Evolutionary conservation across 306 rosid species (phyloP).

Genomic region (Pterocarpus macrocarpus): DNA sequence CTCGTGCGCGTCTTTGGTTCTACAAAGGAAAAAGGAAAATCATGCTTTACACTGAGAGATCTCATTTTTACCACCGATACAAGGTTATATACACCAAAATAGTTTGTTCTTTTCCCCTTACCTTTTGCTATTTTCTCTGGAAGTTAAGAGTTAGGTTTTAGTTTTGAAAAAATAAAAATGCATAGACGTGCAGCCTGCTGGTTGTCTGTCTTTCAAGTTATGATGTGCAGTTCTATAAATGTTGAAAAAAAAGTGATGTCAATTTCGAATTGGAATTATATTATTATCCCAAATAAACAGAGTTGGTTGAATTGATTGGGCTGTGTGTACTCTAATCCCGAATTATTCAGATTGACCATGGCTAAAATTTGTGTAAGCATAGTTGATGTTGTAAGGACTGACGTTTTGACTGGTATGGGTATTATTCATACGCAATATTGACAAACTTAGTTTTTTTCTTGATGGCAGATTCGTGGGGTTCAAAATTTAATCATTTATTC

Average conservation of each 20-base stretch:
- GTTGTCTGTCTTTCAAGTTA: slow-evolving; percentile 13
- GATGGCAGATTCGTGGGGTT: slow-evolving; percentile 83
- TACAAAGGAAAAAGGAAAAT: slow-evolving; percentile 79
- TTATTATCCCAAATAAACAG: background rate
- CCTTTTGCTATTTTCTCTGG: slow-evolving; percentile 6
- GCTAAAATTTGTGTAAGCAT: background rate
- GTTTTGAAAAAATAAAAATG: background rate
- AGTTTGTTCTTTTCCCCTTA: background rate
- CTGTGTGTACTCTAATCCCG: background rate
- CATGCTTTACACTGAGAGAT: slow-evolving; percentile 92
- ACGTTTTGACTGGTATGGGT: slow-evolving; percentile 15
- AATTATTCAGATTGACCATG: background rate
- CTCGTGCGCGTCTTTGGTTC: slow-evolving; percentile 87
- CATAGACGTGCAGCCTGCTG: background rate
- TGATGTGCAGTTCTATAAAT: background rate
- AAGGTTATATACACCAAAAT: slow-evolving; percentile 61
- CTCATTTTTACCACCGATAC: slow-evolving; percentile 92
- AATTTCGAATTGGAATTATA: slow-evolving; percentile 4
- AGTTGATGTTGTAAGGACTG: background rate
- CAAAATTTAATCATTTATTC: slow-evolving; percentile 80
- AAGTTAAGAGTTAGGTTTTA: slow-evolving; percentile 9
- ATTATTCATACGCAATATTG: slow-evolving; percentile 17
- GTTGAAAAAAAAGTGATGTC: background rate
- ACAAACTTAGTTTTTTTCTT: slow-evolving; percentile 42
- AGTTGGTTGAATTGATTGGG: background rate